A percentile compares a stretch with the other conserved stretches of the same genome.
phyloP scores from a whole-genome alignment of 371 early-diverging fungal species.

The Apophysomyces sp. region DNA sequence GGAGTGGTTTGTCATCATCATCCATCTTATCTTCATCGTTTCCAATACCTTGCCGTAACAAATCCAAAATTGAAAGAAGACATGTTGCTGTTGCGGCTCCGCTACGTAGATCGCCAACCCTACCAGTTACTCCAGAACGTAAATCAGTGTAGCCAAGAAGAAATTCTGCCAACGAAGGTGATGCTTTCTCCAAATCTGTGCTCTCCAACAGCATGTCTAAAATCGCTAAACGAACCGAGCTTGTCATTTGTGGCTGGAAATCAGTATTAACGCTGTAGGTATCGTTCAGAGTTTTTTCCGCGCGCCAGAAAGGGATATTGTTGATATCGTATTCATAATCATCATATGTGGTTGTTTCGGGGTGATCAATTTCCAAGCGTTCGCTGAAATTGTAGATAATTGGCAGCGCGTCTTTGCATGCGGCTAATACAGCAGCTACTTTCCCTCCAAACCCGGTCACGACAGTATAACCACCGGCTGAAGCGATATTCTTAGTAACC shows the following conservation, averaged over 20 bases:
- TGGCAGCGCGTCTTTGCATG: conserved; percentile 57
- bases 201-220: conserved; percentile 71
- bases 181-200: conserved; percentile 31
- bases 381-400: conserved; percentile 81
- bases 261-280: conserved; percentile 15
- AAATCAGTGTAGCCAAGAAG: conserved; percentile 66
- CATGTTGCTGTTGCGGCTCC: conserved; percentile 44
- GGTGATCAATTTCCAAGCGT: conserved; percentile 64
- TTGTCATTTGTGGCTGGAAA: conserved; percentile 16
- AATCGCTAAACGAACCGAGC: conserved; percentile 70
- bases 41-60: conserved; percentile 57
- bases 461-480: conserved; percentile 13
- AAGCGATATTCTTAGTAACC: conserved; percentile 13
- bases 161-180: conserved; percentile 85
- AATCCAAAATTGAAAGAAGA: conserved; percentile 69
- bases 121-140: conserved; percentile 4
- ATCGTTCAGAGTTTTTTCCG: conserved; percentile 22
- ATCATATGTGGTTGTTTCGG: conserved; percentile 45
- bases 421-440: conserved; percentile 67
- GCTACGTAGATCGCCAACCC: conserved; percentile 45
- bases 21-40: conserved; percentile 18
- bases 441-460: conserved; percentile 55
- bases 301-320: conserved; percentile 49
- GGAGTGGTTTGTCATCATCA: conserved; percentile 20
- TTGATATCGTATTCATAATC: conserved; percentile 46